A percentile compares a stretch with the other conserved stretches of the same genome.
phyloP scores from a whole-genome alignment of 148 eudicot genomes.

The Camellia granthamiana region DNA sequence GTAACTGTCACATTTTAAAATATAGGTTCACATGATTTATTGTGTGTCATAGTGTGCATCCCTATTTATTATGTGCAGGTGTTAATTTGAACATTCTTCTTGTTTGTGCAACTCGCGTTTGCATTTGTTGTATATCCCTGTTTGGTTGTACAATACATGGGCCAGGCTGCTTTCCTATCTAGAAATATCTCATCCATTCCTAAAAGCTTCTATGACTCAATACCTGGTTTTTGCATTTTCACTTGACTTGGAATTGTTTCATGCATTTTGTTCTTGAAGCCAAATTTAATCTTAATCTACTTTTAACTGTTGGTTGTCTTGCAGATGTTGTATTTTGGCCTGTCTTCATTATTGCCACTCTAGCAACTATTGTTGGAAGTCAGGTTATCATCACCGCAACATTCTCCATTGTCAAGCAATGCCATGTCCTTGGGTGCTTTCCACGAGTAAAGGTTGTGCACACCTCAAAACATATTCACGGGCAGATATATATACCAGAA shows the following conservation, averaged over 20 bases:
- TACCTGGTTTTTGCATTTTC: conserved; percentile 60
- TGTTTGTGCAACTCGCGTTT: conserved; percentile 66
- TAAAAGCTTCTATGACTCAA: conserved; percentile 68
- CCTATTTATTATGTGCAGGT: not conserved
- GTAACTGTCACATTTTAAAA: too few species aligned
- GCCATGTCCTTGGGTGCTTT: conserved; percentile 90
- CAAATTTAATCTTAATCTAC: conserved; percentile 1
- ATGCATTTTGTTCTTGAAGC: not conserved
- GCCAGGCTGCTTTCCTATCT: conserved; percentile 88
- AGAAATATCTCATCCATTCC: conserved; percentile 49
- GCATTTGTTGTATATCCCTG: conserved; percentile 71
- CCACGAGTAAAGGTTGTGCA: conserved; percentile 92
- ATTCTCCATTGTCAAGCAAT: conserved; percentile 86
- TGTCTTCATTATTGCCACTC: conserved; percentile 77
- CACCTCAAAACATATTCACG: conserved; percentile 77
- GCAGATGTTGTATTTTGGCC: conserved; percentile 76
- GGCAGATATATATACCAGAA: conserved; percentile 91
- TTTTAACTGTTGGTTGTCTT: conserved; percentile 21
- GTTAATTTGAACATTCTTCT: conserved; percentile 13
- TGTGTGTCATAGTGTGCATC: not conserved
- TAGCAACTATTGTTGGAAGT: conserved; percentile 88
- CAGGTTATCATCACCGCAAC: conserved; percentile 92
- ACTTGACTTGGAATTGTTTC: not conserved
- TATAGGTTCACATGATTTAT: not conserved
- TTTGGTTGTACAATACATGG: conserved; percentile 91